A percentile compares a stretch with the other conserved stretches of the same genome.
Conservation (phyloP, 495 filamentous ascomycete species). For the Tuber indicum region DNA sequence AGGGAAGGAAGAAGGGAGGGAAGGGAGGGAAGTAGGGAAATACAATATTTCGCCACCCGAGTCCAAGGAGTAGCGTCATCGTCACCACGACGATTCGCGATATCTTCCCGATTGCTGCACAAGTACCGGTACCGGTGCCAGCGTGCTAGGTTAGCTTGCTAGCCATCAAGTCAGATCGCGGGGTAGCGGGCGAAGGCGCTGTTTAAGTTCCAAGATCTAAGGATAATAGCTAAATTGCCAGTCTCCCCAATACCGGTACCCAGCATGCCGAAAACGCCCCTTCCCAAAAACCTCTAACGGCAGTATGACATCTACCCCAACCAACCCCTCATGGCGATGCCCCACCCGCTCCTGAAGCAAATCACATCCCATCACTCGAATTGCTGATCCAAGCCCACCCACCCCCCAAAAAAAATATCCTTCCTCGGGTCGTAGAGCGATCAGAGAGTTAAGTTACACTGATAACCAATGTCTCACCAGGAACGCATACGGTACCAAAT, state of each 20-base stretch:
- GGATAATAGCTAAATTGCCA: not conserved
- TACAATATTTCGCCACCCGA: not conserved
- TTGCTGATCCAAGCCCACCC: not conserved
- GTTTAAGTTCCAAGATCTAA: not conserved
- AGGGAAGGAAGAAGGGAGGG: no score
- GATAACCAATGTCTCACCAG: not conserved
- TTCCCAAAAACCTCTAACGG: not conserved
- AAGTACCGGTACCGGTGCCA: not conserved
- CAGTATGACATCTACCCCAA: no score
- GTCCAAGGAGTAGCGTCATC: not conserved
- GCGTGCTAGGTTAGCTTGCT: no score
- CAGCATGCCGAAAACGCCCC: no score
- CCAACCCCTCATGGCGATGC: not conserved
- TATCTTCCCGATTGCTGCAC: not conserved
- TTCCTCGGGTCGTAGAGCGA: not conserved
- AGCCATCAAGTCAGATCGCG: not conserved
- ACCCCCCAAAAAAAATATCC: not conserved
- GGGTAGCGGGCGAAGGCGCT: not conserved
- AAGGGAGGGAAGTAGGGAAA: not conserved
- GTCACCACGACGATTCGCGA: not conserved
- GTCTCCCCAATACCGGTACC: not conserved
- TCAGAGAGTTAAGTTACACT: not conserved
- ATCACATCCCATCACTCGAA: constrained; percentile 1
- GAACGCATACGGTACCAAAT: not conserved
- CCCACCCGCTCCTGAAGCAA: no score